Conservation (phyloP, 805 yeast species). For the Metschnikowia lochheadii region DNA sequence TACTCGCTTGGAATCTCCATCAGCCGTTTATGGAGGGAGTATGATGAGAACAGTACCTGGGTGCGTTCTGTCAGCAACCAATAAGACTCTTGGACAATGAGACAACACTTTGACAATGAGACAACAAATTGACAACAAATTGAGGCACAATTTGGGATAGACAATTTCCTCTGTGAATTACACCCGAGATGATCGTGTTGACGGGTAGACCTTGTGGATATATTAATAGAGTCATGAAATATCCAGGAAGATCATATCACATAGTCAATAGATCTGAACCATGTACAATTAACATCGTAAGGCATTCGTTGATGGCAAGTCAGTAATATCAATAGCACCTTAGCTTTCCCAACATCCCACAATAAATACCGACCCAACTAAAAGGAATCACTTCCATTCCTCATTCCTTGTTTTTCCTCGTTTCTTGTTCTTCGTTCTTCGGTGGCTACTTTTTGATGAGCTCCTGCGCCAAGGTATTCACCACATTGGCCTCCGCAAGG, state of each 20-base stretch:
- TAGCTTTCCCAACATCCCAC: too few relatives aligned
- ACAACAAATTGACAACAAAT: too few relatives aligned
- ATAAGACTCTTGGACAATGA: not conserved
- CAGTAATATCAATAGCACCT: too few relatives aligned
- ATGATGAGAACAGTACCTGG: constrained; percentile 42
- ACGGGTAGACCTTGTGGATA: too few relatives aligned
- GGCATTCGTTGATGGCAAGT: too few relatives aligned
- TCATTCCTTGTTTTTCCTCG: not conserved
- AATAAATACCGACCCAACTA: too few relatives aligned
- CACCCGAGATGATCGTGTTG: too few relatives aligned
- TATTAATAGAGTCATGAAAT: not conserved
- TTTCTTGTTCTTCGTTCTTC: too few relatives aligned
- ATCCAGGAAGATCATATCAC: not conserved
- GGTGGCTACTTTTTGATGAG: constrained; percentile 10
- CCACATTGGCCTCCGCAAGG: constrained; percentile 24
- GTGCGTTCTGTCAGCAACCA: constrained; percentile 29
- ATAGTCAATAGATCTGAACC: not conserved
- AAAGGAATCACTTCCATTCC: too few relatives aligned
- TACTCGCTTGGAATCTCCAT: constrained; percentile 39
- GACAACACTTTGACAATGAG: too few relatives aligned
- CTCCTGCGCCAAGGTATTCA: constrained; percentile 19
- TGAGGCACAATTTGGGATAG: too few relatives aligned
- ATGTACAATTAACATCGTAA: too few relatives aligned
- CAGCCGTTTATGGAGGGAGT: constrained; percentile 41
- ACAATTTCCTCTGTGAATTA: not conserved